A percentile compares a stretch with the other conserved stretches of the same genome.
Evolutionary conservation across 2,329 filamentous ascomycete genomes (phyloP).

Genomic region (Fusarium sp.): DNA sequence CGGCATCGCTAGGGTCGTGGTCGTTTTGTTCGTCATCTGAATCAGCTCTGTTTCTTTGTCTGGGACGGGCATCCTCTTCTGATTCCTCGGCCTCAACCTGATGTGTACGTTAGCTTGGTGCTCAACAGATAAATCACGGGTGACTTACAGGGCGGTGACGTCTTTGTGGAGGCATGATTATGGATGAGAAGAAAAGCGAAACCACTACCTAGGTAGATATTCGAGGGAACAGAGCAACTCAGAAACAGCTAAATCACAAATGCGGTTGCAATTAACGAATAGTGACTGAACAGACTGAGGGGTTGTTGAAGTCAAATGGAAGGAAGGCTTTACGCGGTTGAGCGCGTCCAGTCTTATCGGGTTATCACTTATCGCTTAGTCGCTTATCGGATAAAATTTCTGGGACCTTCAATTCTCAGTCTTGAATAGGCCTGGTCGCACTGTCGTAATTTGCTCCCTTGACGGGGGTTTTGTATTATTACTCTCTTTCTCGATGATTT

Average conservation of each 20-base stretch:
- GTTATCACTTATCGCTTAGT: slow-evolving; percentile 37
- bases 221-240: background rate
- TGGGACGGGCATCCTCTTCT: slow-evolving; percentile 49
- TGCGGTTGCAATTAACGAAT: background rate
- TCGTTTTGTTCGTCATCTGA: slow-evolving; percentile 48
- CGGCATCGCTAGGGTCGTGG: slow-evolving; percentile 54
- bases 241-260: background rate
- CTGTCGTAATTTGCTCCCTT: slow-evolving; percentile 21
- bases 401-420: slow-evolving; percentile 1
- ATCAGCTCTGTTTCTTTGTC: slow-evolving; percentile 48
- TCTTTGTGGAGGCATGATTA: slow-evolving; percentile 50
- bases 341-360: slow-evolving; percentile 30
- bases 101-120: slow-evolving; percentile 6
- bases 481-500: slow-evolving; percentile 49
- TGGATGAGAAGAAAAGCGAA: background rate
- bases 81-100: slow-evolving; percentile 47
- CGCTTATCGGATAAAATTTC: slow-evolving; percentile 46
- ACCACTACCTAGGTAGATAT: background rate
- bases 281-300: slow-evolving; percentile 13
- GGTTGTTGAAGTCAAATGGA: background rate
- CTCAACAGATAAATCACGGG: slow-evolving; percentile 15
- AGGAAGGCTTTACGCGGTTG: slow-evolving; percentile 31
- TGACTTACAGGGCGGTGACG: slow-evolving; percentile 49
- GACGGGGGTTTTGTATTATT: slow-evolving; percentile 16
- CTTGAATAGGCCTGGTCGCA: slow-evolving; percentile 7